A percentile compares a stretch with the other conserved stretches of the same genome.
Evolutionary conservation across 768 basidiomycete species (phyloP).

Genomic region (Tulasnella sp.): DNA sequence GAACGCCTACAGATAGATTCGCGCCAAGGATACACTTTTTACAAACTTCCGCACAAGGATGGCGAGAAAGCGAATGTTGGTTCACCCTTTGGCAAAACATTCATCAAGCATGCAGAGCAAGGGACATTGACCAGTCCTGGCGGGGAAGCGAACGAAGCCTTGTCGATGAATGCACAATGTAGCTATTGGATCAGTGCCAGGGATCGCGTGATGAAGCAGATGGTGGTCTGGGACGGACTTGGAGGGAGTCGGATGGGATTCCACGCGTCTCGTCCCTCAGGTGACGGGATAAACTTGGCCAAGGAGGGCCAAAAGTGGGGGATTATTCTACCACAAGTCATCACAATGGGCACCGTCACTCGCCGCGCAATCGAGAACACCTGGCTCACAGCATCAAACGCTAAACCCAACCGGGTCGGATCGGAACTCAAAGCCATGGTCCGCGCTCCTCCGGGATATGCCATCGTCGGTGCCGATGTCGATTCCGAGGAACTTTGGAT

Average conservation of each 20-base stretch:
- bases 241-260: constrained; percentile 52
- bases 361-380: constrained; percentile 96
- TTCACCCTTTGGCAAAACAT: constrained; percentile 81
- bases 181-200: constrained; percentile 96
- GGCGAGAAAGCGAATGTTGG: constrained; percentile 96
- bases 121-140: constrained; percentile 81
- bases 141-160: constrained; percentile 72
- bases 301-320: constrained; percentile 58
- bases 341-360: constrained; percentile 98
- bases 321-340: constrained; percentile 91
- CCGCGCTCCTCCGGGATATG: constrained; percentile 85
- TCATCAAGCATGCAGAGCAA: constrained; percentile 82
- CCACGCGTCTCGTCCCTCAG: constrained; percentile 27
- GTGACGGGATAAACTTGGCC: not conserved
- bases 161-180: constrained; percentile 90
- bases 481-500: constrained; percentile 99
- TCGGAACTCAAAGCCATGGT: constrained; percentile 99
- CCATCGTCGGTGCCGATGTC: constrained; percentile 96
- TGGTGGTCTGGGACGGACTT: constrained; percentile 76
- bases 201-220: constrained; percentile 87
- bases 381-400: constrained; percentile 97
- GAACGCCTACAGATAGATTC: constrained; percentile 49
- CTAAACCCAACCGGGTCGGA: constrained; percentile 95
- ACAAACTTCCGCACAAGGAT: constrained; percentile 94
- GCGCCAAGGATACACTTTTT: constrained; percentile 57